These are phyloP conservation scores for Collybia nuda DNA, from an alignment of 768 basidiomycete genomes.

Conservation along the genomic window DNA sequence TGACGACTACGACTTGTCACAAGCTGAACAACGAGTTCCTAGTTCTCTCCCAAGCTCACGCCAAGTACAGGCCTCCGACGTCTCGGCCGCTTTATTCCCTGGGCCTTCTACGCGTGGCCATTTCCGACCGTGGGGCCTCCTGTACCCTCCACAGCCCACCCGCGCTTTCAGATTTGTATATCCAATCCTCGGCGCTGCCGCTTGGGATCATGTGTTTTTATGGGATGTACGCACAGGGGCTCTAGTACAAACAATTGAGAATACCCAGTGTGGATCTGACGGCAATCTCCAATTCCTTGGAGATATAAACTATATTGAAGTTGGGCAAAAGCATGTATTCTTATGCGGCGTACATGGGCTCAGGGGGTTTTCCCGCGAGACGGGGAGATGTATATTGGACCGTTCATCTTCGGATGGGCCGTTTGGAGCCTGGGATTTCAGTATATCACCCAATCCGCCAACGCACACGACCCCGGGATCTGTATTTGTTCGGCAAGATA, in stretches of 20 bases:
- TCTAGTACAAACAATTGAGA: constrained; percentile 46
- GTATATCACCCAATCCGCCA: constrained; percentile 14
- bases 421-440: constrained; percentile 34
- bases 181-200: constrained; percentile 59
- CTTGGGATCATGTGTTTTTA: constrained; percentile 44
- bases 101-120: constrained; percentile 35
- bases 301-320: constrained; percentile 63
- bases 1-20: constrained; percentile 24
- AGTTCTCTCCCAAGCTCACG: constrained; percentile 31
- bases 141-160: constrained; percentile 42
- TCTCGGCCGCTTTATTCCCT: constrained; percentile 4
- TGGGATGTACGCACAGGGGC: constrained; percentile 60
- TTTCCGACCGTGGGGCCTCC: constrained; percentile 63
- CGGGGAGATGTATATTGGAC: constrained; percentile 43
- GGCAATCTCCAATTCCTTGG: constrained; percentile 23
- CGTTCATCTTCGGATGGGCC: constrained; percentile 33
- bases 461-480: not conserved
- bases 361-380: constrained; percentile 52
- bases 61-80: constrained; percentile 14
- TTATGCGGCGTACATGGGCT: constrained; percentile 50
- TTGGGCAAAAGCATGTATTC: constrained; percentile 57
- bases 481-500: constrained; percentile 11
- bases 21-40: constrained; percentile 12
- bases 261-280: constrained; percentile 26
- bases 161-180: constrained; percentile 68